Evolutionary conservation across 2,329 filamentous ascomycete species (phyloP).

Genomic region (Elsinoe necatrix): DNA sequence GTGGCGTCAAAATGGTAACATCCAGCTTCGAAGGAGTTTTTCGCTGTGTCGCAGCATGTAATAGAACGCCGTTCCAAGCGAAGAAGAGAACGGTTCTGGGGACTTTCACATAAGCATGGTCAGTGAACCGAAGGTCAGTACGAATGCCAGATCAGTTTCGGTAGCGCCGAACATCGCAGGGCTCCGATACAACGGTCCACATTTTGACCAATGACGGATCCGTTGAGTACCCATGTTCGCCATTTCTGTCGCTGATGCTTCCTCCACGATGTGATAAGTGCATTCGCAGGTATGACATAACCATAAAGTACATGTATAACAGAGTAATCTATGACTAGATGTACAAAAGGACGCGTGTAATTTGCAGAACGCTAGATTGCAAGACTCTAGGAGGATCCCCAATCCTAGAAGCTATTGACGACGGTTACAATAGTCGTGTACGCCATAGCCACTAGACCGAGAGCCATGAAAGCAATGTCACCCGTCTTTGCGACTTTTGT

Average conservation of each 20-base stretch:
- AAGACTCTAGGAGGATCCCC: too few species aligned
- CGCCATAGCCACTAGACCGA: conserved; percentile 59
- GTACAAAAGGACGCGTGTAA: too few species aligned
- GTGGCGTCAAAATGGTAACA: not conserved
- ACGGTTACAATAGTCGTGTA: conserved; percentile 62
- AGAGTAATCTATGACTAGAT: too few species aligned
- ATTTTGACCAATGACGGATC: not conserved
- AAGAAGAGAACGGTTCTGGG: not conserved
- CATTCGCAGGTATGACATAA: too few species aligned
- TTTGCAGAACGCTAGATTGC: too few species aligned
- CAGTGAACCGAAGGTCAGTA: not conserved
- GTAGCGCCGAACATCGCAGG: not conserved
- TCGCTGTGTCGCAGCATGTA: not conserved
- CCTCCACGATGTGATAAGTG: too few species aligned
- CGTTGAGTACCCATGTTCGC: not conserved
- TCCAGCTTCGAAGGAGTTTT: not conserved
- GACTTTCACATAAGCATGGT: not conserved
- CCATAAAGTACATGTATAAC: too few species aligned
- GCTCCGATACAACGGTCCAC: not conserved
- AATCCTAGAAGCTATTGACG: conserved; percentile 20
- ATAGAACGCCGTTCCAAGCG: not conserved
- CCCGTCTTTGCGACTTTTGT: conserved; percentile 47
- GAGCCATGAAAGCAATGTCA: conserved; percentile 54
- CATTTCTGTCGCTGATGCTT: not conserved
- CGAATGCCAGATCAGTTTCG: not conserved